Evolutionary conservation across 495 filamentous ascomycete species (phyloP), one percentile per base, ranked within the genome.

Genomic region (Terfezia boudieri): DNA sequence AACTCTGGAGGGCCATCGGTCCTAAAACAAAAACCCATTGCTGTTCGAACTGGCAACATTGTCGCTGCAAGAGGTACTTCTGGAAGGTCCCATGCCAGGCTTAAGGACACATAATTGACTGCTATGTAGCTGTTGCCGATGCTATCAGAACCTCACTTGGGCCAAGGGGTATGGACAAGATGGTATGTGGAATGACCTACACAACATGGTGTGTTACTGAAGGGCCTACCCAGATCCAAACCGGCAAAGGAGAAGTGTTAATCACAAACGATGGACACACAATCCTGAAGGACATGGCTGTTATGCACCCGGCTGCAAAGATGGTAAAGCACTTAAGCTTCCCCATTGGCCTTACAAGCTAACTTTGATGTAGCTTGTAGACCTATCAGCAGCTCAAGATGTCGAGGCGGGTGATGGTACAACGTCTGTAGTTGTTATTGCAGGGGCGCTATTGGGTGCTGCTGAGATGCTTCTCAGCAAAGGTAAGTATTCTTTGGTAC

Each of bases 241-340:
- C 84, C 32, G 83, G 86, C 60, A 93, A 86, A 66, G 92, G 92
- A 68, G 81, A 92, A 67, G 95, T 90, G 49, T 89, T 96, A 64
- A 98, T 98, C 69, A 95, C 89, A 60, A 98, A 98, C 72, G 90
- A 98, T 70, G 90, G 90, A 68, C 93, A 90, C 71, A 98, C 90
- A 38, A 96, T 96, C 86, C 71, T 98, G 64, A 90, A 82, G 69
- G 84, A 87, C 74, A 96, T 98, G 90, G 83, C 84, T 60, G 92
- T 98, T 52, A 84, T 96, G 86, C 90, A 98, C 68, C 90, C 90
- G 38, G 88, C 90, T 55, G 90, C 90, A 46, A 90, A 92, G 73
- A 98, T 98, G 90, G 60, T 62, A 62, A 49, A 6, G 20, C 20
- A 1, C 20, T 20, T 11, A 26, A 51, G 20, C 35, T 2, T 10